A percentile compares a stretch with the other conserved stretches of the same genome.
Conservation (phyloP, 2,329 filamentous ascomycete genomes). For the Ceratocystis albifundus region DNA sequence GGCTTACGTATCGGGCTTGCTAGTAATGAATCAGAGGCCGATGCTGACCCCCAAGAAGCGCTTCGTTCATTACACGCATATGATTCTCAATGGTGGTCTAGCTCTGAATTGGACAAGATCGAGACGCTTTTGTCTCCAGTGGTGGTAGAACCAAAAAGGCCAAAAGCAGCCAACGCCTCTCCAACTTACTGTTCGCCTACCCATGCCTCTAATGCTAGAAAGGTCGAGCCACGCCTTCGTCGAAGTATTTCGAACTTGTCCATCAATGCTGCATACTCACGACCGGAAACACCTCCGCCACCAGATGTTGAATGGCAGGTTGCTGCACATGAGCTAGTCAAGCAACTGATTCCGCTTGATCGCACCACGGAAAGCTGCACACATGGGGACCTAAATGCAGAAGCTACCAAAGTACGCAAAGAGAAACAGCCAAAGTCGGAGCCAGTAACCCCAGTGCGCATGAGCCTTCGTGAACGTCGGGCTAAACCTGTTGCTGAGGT, state of each 20-base stretch:
- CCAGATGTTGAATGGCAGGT: constrained; percentile 78
- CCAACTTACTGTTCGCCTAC: constrained; percentile 81
- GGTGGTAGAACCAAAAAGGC: constrained; percentile 39
- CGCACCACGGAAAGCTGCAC: constrained; percentile 65
- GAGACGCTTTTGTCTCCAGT: constrained; percentile 48
- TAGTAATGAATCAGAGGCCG: background rate
- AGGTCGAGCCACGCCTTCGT: constrained; percentile 55
- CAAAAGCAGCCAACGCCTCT: constrained; percentile 40
- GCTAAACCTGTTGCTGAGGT: constrained; percentile 43
- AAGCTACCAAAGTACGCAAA: constrained; percentile 49
- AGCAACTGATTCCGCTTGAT: constrained; percentile 64
- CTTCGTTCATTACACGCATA: constrained; percentile 37
- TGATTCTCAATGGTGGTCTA: constrained; percentile 61
- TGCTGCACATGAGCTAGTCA: constrained; percentile 72
- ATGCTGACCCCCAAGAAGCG: constrained; percentile 21
- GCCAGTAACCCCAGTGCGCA: constrained; percentile 37
- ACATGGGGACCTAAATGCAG: constrained; percentile 64
- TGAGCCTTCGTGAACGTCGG: constrained; percentile 64
- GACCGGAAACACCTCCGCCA: constrained; percentile 53
- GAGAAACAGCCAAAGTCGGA: constrained; percentile 48
- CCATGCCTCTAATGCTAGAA: constrained; percentile 73
- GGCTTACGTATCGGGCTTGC: constrained; percentile 37
- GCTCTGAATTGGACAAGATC: constrained; percentile 53
- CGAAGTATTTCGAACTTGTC: constrained; percentile 44
- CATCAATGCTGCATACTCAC: constrained; percentile 32